Conservation (phyloP, 345 rosid genomes). For the Iberis pinnata region DNA sequence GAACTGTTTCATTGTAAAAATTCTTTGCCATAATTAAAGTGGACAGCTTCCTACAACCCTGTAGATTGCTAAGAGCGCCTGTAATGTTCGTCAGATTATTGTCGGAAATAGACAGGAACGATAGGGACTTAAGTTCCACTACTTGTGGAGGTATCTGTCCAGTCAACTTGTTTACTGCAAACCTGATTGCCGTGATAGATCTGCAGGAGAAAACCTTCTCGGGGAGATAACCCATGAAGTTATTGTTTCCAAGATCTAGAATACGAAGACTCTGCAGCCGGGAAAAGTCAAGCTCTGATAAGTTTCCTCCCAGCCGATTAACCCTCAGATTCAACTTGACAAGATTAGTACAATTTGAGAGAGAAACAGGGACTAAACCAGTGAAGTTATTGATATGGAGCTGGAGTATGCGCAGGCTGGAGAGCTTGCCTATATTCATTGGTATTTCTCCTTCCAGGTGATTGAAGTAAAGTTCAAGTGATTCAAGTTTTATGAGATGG, state of each 20-base stretch:
- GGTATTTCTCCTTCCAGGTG: constrained; percentile 53
- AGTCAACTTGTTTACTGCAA: constrained; percentile 50
- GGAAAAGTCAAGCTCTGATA: constrained; percentile 57
- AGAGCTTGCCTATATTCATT: constrained; percentile 43
- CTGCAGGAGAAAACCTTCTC: constrained; percentile 52
- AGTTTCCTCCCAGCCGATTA: constrained; percentile 49
- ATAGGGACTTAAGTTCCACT: constrained; percentile 44
- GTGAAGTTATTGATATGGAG: constrained; percentile 59
- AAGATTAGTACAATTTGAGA: constrained; percentile 46
- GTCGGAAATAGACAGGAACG: constrained; percentile 55
- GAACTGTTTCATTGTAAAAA: constrained; percentile 43
- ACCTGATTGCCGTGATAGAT: constrained; percentile 55
- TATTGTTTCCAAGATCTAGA: constrained; percentile 77
- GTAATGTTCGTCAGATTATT: constrained; percentile 52
- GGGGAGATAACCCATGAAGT: constrained; percentile 60
- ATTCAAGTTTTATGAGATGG: constrained; percentile 37
- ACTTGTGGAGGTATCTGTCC: constrained; percentile 54
- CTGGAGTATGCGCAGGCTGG: constrained; percentile 40
- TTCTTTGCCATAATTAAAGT: constrained; percentile 51
- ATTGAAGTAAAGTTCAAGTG: constrained; percentile 62
- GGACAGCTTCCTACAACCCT: constrained; percentile 53
- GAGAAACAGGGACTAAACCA: constrained; percentile 54
- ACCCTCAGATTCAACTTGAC: constrained; percentile 49
- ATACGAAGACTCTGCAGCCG: constrained; percentile 36
- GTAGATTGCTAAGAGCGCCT: constrained; percentile 52